Conservation (phyloP, 768 basidiomycete species). For the Russula abietina region DNA sequence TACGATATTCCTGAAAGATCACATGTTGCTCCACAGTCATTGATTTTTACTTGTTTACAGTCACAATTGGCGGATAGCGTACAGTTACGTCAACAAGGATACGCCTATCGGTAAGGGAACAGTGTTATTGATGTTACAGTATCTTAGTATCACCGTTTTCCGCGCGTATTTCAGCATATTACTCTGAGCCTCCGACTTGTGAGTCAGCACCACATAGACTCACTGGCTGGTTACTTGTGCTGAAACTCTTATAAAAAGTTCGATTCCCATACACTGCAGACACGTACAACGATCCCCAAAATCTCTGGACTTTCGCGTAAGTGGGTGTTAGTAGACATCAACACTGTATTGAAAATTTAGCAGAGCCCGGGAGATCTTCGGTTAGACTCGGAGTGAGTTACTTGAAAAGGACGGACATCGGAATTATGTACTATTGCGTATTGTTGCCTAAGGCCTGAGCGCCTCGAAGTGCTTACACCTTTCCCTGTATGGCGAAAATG, state of each 20-base stretch:
- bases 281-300: slow-evolving; percentile 60
- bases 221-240: not conserved
- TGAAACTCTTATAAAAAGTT: slow-evolving; percentile 32
- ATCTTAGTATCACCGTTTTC: not conserved
- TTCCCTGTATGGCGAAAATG: not conserved
- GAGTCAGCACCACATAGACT: slow-evolving; percentile 4
- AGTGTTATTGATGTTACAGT: not conserved
- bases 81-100: slow-evolving; percentile 9
- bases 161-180: slow-evolving; percentile 10
- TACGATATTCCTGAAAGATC: not conserved
- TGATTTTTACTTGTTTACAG: slow-evolving; percentile 1
- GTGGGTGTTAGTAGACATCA: slow-evolving; percentile 6
- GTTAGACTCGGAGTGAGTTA: slow-evolving; percentile 3
- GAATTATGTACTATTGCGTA: slow-evolving; percentile 3
- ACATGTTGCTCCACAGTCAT: too few relatives aligned
- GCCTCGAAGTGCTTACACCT: not conserved
- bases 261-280: slow-evolving; percentile 56
- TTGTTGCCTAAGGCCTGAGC: not conserved
- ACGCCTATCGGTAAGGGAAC: slow-evolving; percentile 18
- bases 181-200: slow-evolving; percentile 18
- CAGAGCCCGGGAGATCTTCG: slow-evolving; percentile 22
- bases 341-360: not conserved
- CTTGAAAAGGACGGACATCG: not conserved
- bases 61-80: slow-evolving; percentile 23
- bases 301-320: slow-evolving; percentile 53